Base-by-base conservation (phyloP, 352 stramenopile species). In the Stramenopiles sp. region DNA sequence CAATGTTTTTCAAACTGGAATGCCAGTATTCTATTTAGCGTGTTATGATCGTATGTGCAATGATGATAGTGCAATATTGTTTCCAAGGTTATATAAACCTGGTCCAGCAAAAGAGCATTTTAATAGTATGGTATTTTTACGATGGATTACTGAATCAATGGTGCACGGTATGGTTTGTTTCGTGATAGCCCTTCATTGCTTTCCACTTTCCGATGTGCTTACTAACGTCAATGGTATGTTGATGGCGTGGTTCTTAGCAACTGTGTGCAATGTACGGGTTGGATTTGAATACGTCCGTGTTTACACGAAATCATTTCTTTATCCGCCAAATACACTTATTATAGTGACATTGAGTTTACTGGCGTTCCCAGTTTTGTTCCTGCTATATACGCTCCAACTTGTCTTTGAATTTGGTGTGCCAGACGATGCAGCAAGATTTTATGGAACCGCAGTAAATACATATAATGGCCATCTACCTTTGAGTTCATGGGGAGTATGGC, bases 31-130 rank as follows among this genome's bases (percentile, higher is more conserved):
- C 53, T 69, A 23, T 69, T 27, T 69, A 23, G 53, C 53, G 53
- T 69, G 53, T 27, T 69, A 69, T 27, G 53, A 69, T 27, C 53
- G 53, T 23, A 69, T 69, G 53, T 69, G 53, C 27, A 69, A 69
- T 69, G 53, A 69, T 27, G 27, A 20, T 20, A 69, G 53, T 69
- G 53, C 53, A 27, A 20, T 69, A 27, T 23, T 20, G 20, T 69
- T 69, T 69, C 53, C 53, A 69, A 20, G 53, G 53, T 69, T 69
- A 27, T 69, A 69, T 27, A 69, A 69, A 69, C 53, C 53, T 69
- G 53, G 53, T 69, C 53, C 53, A 69, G 53, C 53, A 20, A 69
- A 69, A 69, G 53, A 69, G 53, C 27, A 69, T 27, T 69, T 69
- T 27, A 69, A 69, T 27, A 69, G 53, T 27, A 69, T 23, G 27